Evolutionary conservation across 495 filamentous ascomycete species (phyloP).

Genomic region (Apiosordaria backusii): DNA sequence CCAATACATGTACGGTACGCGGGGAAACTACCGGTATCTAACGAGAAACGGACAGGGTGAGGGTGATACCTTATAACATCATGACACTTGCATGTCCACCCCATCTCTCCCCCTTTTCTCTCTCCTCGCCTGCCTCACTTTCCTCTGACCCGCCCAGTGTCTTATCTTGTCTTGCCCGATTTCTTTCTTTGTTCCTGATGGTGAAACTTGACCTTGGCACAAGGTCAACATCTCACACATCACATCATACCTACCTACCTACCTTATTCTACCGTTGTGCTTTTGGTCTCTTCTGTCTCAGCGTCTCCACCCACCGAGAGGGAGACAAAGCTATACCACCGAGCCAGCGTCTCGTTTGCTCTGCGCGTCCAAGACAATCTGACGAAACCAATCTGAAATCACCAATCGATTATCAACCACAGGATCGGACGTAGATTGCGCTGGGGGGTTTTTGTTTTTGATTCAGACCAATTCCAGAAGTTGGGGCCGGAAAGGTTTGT

Average conservation of each 20-base stretch:
- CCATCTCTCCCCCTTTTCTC: background rate
- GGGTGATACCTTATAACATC: conserved; percentile 12
- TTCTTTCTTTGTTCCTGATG: background rate
- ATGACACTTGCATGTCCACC: conserved; percentile 6
- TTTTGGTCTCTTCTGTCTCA: conserved; percentile 4
- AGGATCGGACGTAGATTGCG: background rate
- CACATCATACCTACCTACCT: background rate
- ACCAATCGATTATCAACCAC: background rate
- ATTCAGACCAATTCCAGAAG: background rate
- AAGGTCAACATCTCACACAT: background rate
- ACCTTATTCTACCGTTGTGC: background rate
- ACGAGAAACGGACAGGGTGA: background rate
- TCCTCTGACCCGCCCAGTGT: background rate
- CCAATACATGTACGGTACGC: background rate
- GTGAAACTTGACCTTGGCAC: background rate
- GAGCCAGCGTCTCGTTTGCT: background rate
- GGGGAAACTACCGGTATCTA: background rate
- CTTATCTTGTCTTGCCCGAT: background rate
- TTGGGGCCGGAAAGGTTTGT: background rate
- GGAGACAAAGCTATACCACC: background rate
- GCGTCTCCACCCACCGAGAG: background rate
- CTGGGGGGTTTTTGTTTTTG: background rate
- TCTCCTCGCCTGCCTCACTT: background rate
- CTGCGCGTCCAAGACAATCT: background rate
- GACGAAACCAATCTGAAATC: background rate